Base-by-base conservation (phyloP, 2,329 filamentous ascomycete species). In the Colletotrichum musicola region DNA sequence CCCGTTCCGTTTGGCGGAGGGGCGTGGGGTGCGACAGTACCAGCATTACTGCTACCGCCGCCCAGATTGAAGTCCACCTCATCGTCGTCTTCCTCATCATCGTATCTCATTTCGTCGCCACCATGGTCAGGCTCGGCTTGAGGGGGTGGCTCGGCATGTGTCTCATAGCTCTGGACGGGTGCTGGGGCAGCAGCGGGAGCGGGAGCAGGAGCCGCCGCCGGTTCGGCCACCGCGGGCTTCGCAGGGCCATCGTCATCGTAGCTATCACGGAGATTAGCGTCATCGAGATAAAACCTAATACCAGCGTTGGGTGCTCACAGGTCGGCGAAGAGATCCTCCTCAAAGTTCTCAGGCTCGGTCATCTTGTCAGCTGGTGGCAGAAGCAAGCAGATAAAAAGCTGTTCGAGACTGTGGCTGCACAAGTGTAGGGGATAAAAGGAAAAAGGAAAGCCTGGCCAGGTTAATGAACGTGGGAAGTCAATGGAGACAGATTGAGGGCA, bases 251-350 rank as follows among this genome's bases (percentile, higher is more conserved):
- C 88, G 71, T 88, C 90, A 72, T 93, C 89, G 76, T 92, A 92
- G 69, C 90, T 92, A 10, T 35, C 10, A n/a, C 5, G 51, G 20
- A 49, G 20, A 35, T 69, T 40, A 61, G 54, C 25, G 50, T 50
- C 16, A 20, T 56, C n/a, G 30, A 56, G 46, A 20, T 53, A 14
- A 35, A 62, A 44, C 57, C 62, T 44, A 44, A 69, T 86, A 27
- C 42, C 20, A 38, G 22, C 27, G 13, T 4, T 51, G 22, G 56
- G 50, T 20, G 73, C 93, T 83, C 85, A 97, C 94, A 97, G 89
- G 83, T 97, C 95, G 75, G 94, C 94, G 81, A 97, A 97, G 81
- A 97, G 92, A 86, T 97, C 94, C 77, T 97, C 95, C 74, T 97
- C 94, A 74, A 94, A 90, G 73, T 93, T 93, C 77, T 95, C 93